Base-by-base conservation (phyloP, 164 flowering plant genomes). In the Vitis rupestris region DNA sequence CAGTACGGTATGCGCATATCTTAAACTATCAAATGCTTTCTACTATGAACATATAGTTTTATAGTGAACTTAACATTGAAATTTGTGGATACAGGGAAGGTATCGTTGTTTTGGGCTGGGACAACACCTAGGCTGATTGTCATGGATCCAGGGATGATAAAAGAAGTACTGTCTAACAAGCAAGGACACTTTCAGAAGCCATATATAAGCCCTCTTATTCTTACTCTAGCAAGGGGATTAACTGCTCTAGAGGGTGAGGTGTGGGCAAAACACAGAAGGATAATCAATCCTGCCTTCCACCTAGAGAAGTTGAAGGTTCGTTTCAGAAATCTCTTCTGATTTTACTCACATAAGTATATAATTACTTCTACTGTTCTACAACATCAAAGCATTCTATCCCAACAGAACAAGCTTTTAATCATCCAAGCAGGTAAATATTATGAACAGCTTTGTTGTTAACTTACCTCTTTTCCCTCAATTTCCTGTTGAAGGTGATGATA, bases 251-350 rank as follows among this genome's bases (percentile, higher is more conserved):
- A 75, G 30, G 78, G 76, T 2, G 72, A 71, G 10, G 62, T 73
- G 53, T 76, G 82, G 82, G 73, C 72, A 23, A 70, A 70, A 57
- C 80, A 76, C 57, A 67, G 79, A 57, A 75, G 73, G 50, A 75
- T 78, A 12, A 53, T 78, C 51, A 68, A 67, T 12, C 79, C 79
- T 4, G 79, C 81, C 17, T 72, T 78, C 66, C 75, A 70, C 44
- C 14, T 61, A 1, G 80, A 81, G 51, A 81, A 81, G 49, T 51
- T 75, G 47, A 75, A 79, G 74, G 76, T 19, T 68, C 8, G 56
- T 11, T 49, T 30, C 19, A 19, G 11, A 13, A 11, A 17, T 61
- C 9, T 30, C 4, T 13, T 0, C 11, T 29, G 11, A 10, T 13
- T 13, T 9, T 50, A 50, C 8, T 50, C 11, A 10, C 53, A 10